These are phyloP conservation scores for Neonectria coccinea DNA, from an alignment of 2,329 filamentous ascomycete genomes.

Conservation along the genomic window DNA sequence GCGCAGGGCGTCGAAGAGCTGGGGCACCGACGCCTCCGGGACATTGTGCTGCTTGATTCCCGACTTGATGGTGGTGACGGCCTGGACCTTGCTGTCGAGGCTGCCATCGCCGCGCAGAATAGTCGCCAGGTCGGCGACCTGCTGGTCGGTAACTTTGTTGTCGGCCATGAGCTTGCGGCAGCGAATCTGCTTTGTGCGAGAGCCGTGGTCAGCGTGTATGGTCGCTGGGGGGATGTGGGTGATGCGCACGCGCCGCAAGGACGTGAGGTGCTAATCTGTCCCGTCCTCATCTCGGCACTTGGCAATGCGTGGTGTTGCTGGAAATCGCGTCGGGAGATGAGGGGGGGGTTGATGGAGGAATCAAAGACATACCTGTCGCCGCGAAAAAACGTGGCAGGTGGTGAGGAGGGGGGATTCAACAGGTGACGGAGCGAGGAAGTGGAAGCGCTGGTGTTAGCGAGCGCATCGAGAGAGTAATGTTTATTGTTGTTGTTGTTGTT, in stretches of 20 bases:
- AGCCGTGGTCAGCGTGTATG: constrained; percentile 23
- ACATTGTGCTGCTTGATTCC: constrained; percentile 94
- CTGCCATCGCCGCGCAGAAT: constrained; percentile 71
- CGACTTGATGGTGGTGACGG: constrained; percentile 82
- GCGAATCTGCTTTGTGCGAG: constrained; percentile 34
- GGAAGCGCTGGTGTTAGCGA: constrained; percentile 30
- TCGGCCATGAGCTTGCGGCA: constrained; percentile 60
- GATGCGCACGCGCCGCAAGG: constrained; percentile 16
- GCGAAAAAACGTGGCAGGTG: constrained; percentile 34
- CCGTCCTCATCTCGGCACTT: constrained; percentile 26
- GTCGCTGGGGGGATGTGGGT: constrained; percentile 18
- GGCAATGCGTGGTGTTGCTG: constrained; percentile 31
- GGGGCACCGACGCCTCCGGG: constrained; percentile 76
- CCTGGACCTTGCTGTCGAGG: constrained; percentile 76
- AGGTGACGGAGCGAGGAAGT: constrained; percentile 30
- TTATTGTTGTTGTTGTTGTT: constrained; percentile 28
- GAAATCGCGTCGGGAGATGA: constrained; percentile 24
- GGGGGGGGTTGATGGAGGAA: constrained; percentile 20
- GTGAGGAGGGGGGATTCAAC: constrained; percentile 18
- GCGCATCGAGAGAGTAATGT: constrained; percentile 40
- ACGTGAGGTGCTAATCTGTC: constrained; percentile 36
- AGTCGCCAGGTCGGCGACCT: constrained; percentile 65
- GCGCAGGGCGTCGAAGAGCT: constrained; percentile 85
- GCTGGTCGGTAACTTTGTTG: constrained; percentile 66
- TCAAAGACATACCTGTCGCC: constrained; percentile 37